Base-by-base conservation (phyloP, 1,284 basidiomycete genomes). In the Cutaneotrichosporon cutaneum region DNA sequence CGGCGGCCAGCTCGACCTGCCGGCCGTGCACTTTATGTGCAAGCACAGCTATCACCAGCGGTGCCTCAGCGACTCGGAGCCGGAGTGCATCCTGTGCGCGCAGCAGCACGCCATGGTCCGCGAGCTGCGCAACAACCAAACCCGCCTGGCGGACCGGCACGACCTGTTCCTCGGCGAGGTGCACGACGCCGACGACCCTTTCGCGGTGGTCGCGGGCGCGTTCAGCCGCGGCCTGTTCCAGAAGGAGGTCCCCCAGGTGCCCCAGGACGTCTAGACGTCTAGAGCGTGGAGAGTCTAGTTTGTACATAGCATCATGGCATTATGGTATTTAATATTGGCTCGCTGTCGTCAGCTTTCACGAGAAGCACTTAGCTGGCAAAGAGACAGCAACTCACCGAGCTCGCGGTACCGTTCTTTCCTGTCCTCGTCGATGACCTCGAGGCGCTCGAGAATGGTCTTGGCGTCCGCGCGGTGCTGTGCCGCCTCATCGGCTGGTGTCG, bases 11-110 rank as follows among this genome's bases (percentile, higher is more conserved):
- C 85, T 98, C 62, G 94, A 97, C 75, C 84, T 97, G 21, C 95
- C 95, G 0, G 90, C 87, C 62, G 85, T 98, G 4, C 94, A 99
- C 78, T 99, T 98, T 73, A 96, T 98, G 94, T 99, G 94, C 80
- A 89, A 90, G 72, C 95, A 99, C 77, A 93, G 90, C 65, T 99
- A 92, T 81, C 96, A 99, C 75, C 92, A 95, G 76, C 83, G 92
- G 61, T 97, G 90, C 75, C 81, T 93, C 42, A 85, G 86, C 14
- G 92, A 94, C 64, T 85, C 90, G 66, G 91, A 94, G 65, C 87
- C 87, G 0, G 90, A 95, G 73, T 99, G 95, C 72, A 91, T 91
- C 0, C 84, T 86, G 16, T 98, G 94, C 71, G 90, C 88, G 1
- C 85, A 87, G 10, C 87, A 90, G 67, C 91, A 96, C 71, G 87